phyloP scores from a whole-genome alignment of 1,284 basidiomycete species.

The Microbotryomycetes sp. region DNA sequence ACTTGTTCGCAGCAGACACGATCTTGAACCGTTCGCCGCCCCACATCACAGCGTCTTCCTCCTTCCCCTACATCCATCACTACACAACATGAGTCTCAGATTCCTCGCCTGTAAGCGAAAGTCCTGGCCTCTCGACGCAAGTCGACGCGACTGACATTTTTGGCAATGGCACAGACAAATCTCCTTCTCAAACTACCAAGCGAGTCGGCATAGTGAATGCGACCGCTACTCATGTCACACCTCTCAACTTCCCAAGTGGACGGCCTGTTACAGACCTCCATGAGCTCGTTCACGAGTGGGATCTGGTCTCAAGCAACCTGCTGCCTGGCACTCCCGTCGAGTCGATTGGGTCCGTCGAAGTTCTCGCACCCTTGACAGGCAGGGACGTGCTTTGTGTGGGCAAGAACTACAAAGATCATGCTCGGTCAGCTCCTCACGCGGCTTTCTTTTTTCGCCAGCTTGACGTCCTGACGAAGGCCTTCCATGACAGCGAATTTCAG shows the following conservation, averaged over 20 bases:
- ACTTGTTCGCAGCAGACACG: too few relatives aligned
- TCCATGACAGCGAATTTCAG: slow-evolving; percentile 35
- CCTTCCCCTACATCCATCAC: not conserved
- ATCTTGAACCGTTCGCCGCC: too few relatives aligned
- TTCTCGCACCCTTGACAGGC: slow-evolving; percentile 37
- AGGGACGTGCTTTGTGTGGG: slow-evolving; percentile 39
- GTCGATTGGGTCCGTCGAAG: slow-evolving; percentile 19
- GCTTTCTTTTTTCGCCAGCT: not conserved
- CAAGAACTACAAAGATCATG: slow-evolving; percentile 40
- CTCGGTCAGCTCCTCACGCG: too few relatives aligned
- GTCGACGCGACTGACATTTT: too few relatives aligned
- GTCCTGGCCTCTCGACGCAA: not conserved
- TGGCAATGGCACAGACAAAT: not conserved
- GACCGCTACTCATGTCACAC: slow-evolving; percentile 15
- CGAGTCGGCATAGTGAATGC: slow-evolving; percentile 30
- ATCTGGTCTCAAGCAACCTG: slow-evolving; percentile 13
- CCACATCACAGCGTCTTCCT: too few relatives aligned
- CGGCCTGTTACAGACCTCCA: slow-evolving; percentile 29
- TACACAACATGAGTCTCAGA: not conserved
- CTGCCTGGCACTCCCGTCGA: slow-evolving; percentile 26
- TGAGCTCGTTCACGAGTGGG: slow-evolving; percentile 36
- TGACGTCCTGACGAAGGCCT: too few relatives aligned
- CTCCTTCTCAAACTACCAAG: not conserved
- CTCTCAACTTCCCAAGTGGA: slow-evolving; percentile 31
- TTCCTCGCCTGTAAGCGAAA: not conserved